Base-by-base conservation (phyloP, 192 early-diverging fungal genomes). In the Lobosporangium transversale region DNA sequence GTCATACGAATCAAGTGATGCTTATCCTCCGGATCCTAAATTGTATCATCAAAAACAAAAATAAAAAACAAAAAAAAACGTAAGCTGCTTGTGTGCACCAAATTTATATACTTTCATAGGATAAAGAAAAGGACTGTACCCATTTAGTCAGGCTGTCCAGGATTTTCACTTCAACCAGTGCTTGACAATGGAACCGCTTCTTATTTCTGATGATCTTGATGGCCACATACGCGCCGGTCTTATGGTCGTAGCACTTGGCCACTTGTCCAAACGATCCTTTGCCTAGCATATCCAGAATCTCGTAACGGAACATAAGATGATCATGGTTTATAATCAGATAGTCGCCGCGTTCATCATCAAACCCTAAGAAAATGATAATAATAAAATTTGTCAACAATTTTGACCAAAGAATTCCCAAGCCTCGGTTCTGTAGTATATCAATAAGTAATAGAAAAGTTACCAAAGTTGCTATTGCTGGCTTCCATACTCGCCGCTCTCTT, bases 161-260 rank as follows among this genome's bases (percentile, higher is more conserved):
- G 49, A 99, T 95, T 71, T 96, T 96, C 43, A 97, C 93, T 76
- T 99, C 97, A 23, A 96, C 92, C 37, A 92, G 79, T 18, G 95
- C 97, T 68, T 98, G 97, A 60, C 91, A 89, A 80, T 98, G 95
- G 82, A 99, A 98, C 26, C 96, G 89, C 68, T 92, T 93, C 88
- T 96, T 95, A 82, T 98, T 99, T 50, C 95, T 61, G 32, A 98
- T 99, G 37, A 98, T 92, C 80, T 98, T 98, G 57, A 98, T 85
- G 9, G 96, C 97, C 30, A 94, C 93, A 61, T 90, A 83, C 20
- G 85, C 83, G 30, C 93, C 94, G 2, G 90, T 88, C 63, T 94
- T 95, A 84, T 99, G 97, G 81, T 99, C 97, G 59, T 88, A 91
- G 55, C 94, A 96, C 55, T 94, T 94, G 58, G 96, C 85, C 3